Percentiles rank a stretch among this genome's conserved stretches.
phyloP scores from a whole-genome alignment of 352 stramenopile species.

The Phytophthora pisi region DNA sequence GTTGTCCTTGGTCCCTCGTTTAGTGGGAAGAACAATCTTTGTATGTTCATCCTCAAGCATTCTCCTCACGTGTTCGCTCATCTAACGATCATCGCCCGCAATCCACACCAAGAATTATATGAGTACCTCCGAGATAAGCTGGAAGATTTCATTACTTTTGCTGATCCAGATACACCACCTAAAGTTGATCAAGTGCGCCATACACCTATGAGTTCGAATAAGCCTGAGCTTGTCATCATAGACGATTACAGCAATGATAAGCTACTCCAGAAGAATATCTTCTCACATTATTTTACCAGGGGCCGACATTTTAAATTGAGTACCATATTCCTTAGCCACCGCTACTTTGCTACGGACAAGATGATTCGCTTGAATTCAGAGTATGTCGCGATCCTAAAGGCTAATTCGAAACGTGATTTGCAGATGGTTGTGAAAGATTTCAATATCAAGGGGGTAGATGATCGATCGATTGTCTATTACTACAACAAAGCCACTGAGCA shows the following conservation, averaged over 20 bases:
- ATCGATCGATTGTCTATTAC: neutral
- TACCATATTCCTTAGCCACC: slow-evolving; percentile 4
- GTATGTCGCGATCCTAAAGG: neutral
- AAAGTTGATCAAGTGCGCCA: neutral
- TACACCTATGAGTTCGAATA: neutral
- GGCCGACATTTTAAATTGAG: neutral
- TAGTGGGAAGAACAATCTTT: too few species aligned
- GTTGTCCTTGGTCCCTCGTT: too few species aligned
- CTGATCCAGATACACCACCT: neutral
- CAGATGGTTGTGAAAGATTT: neutral
- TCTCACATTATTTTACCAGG: neutral
- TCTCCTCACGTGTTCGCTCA: neutral
- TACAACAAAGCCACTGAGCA: too few species aligned
- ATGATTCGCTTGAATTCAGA: slow-evolving; percentile 8
- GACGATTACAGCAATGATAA: neutral
- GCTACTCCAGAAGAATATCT: neutral
- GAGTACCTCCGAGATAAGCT: neutral
- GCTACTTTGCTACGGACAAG: slow-evolving; percentile 1
- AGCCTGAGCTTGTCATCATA: neutral
- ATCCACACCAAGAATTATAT: neutral
- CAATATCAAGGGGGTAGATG: neutral
- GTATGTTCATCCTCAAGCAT: too few species aligned
- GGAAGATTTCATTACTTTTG: neutral
- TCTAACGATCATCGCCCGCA: neutral
- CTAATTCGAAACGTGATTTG: neutral